These are phyloP conservation scores for Leishmania arabica DNA, from an alignment of 208 protist species.

Conservation along the genomic window DNA sequence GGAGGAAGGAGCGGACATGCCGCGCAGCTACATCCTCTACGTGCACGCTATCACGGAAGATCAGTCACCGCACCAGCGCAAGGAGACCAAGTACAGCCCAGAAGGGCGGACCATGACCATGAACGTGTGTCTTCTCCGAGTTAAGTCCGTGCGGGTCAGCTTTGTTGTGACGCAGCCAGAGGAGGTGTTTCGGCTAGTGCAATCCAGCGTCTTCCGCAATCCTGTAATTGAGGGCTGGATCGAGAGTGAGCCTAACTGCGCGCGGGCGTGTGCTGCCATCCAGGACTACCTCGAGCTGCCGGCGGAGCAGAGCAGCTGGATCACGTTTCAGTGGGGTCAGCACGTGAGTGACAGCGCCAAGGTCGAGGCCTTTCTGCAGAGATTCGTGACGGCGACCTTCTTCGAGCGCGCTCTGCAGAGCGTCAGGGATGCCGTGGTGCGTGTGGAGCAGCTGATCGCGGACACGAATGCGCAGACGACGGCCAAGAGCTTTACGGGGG, in stretches of 20 bases:
- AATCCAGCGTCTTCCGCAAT: constrained; percentile 82
- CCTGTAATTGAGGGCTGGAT: constrained; percentile 88
- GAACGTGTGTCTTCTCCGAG: constrained; percentile 53
- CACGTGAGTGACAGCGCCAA: constrained; percentile 48
- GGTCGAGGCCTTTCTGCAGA: constrained; percentile 71
- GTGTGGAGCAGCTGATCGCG: constrained; percentile 34
- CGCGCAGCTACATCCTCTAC: constrained; percentile 61
- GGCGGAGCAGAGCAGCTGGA: constrained; percentile 15
- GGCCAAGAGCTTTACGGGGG: background rate
- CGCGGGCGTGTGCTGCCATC: constrained; percentile 48
- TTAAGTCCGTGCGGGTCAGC: constrained; percentile 49
- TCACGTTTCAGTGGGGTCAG: constrained; percentile 81
- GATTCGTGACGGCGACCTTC: constrained; percentile 61
- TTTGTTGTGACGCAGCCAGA: constrained; percentile 57
- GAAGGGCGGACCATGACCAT: constrained; percentile 56
- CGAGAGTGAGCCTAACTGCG: constrained; percentile 49
- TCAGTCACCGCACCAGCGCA: constrained; percentile 6
- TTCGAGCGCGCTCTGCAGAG: constrained; percentile 47
- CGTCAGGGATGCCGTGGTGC: constrained; percentile 34
- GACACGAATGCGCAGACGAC: constrained; percentile 1
- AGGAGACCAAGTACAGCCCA: constrained; percentile 70
- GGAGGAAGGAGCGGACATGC: constrained; percentile 38
- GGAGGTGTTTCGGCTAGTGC: constrained; percentile 68
- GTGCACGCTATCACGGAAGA: constrained; percentile 35
- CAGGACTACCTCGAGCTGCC: constrained; percentile 41